These are phyloP conservation scores for Vanilla planifolia DNA, from an alignment of 106 monocot species.

Conservation along the genomic window DNA sequence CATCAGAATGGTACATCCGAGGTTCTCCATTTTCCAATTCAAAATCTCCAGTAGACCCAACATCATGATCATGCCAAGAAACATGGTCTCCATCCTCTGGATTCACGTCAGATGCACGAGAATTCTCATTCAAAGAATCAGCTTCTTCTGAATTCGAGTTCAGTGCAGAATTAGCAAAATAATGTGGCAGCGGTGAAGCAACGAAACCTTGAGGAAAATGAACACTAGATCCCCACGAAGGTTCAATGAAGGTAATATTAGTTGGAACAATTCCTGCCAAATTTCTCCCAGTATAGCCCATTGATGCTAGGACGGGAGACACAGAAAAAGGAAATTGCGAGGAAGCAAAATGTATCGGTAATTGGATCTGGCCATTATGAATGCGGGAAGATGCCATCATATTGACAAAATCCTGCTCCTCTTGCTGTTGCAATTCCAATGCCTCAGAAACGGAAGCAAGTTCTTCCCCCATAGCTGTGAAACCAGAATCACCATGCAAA, in stretches of 20 bases:
- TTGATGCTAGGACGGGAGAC: conserved; percentile 39
- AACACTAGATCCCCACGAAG: conserved; percentile 43
- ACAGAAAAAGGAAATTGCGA: conserved; percentile 30
- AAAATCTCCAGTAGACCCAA: conserved; percentile 27
- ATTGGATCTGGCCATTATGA: conserved; percentile 48
- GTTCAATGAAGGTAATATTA: conserved; percentile 36
- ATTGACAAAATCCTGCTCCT: conserved; percentile 80
- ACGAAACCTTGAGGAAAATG: conserved; percentile 55
- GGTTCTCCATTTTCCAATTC: conserved; percentile 20
- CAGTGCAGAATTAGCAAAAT: conserved; percentile 20
- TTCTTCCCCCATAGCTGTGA: conserved; percentile 26
- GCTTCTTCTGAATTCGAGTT: conserved; percentile 37
- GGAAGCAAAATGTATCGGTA: conserved; percentile 49
- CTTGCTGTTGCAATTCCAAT: conserved; percentile 54
- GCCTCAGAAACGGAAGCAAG: conserved; percentile 42
- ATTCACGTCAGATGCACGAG: conserved; percentile 19
- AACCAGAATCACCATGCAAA: conserved; percentile 34
- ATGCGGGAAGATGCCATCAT: conserved; percentile 47
- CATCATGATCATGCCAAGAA: conserved; percentile 31
- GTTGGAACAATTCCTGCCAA: conserved; percentile 34
- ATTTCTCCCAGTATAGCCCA: conserved; percentile 41
- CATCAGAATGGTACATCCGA: conserved; percentile 27
- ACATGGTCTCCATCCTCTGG: conserved; percentile 31
- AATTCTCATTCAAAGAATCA: conserved; percentile 32
- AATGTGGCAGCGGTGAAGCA: conserved; percentile 39